Evolutionary conservation across 2,329 filamentous ascomycete species (phyloP), one percentile per base, ranked within the genome.

Genomic region (Colletotrichum liriopes): DNA sequence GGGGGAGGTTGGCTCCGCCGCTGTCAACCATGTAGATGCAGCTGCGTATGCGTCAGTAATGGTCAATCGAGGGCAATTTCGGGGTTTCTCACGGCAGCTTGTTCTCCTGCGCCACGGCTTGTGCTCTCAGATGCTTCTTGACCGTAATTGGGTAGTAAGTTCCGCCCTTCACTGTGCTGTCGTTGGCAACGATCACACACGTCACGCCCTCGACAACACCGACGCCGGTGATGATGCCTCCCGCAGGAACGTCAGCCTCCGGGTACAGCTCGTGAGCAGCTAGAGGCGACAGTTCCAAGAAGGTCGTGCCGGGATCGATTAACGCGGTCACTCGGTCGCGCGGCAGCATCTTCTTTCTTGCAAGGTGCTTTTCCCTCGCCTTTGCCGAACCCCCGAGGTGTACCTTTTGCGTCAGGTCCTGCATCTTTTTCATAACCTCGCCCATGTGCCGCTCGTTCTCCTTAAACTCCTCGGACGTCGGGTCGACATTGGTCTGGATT

Each of bases 21-120:
- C 95, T 98, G 81, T 99, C 96, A 68, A 98, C 96, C 32, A 99
- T 89, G 83, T 98, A 99, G 80, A 99, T 94, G 82, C 96, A 98
- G 51, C 89, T 91, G 73, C 62, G 45, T 20, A 41, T n/a, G 2
- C 1, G 43, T 58, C 11, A 51, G 58, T 26, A 7, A 26, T 1
- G 41, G 8, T 47, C 51, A 5, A 43, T 71, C 35, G 7, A 56
- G n/a, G 47, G 35, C 16, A 35, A 52, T 9, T 52, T 52, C 5
- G 2, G 26, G 20, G 8, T 14, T 2, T n/a, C 88, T 79, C 80
- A 92, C 90, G 90, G 90, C 51, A 92, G 82, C 55, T 89, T 92
- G 82, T 98, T 98, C 81, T 98, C 94, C 75, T 94, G 90, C 0
- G 96, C 96, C 74, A 98, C 93, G 37, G 93, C 92, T 82, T 99